A percentile compares a stretch with the other conserved stretches of the same genome.
phyloP scores from a whole-genome alignment of 768 basidiomycete genomes.

The Glaciozyma martinii region DNA sequence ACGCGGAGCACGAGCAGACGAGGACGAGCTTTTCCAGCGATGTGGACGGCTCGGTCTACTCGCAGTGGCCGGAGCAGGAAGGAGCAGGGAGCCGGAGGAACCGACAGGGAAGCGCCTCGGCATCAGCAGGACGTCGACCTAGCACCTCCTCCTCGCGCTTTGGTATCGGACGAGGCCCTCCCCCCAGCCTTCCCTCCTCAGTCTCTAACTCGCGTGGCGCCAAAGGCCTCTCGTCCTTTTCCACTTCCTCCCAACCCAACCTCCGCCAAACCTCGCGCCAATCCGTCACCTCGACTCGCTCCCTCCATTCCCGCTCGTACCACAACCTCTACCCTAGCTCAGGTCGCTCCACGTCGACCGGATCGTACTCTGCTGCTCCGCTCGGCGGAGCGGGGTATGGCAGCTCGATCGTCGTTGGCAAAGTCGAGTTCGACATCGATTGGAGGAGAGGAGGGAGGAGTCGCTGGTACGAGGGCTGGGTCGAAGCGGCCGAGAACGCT shows the following conservation, averaged over 20 bases:
- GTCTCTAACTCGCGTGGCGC: slow-evolving; percentile 37
- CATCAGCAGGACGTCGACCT: slow-evolving; percentile 19
- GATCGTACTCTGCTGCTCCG: background rate
- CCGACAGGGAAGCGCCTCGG: background rate
- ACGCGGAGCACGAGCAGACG: slow-evolving; percentile 11
- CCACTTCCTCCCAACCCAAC: background rate
- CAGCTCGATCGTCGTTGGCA: slow-evolving; percentile 57
- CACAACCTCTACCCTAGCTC: slow-evolving; percentile 2
- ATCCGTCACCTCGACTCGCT: slow-evolving; percentile 8
- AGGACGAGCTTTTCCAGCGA: slow-evolving; percentile 26
- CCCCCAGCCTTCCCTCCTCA: slow-evolving; percentile 6
- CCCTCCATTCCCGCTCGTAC: slow-evolving; percentile 2
- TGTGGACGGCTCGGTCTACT: slow-evolving; percentile 12
- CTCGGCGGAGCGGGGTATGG: slow-evolving; percentile 14
- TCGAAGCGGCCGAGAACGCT: slow-evolving; percentile 12
- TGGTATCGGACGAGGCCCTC: slow-evolving; percentile 36
- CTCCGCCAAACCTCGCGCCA: slow-evolving; percentile 19
- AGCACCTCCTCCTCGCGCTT: slow-evolving; percentile 36
- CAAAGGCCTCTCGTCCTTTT: slow-evolving; percentile 58
- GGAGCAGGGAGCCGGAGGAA: background rate
- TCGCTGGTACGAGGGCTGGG: slow-evolving; percentile 33
- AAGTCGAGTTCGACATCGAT: slow-evolving; percentile 93
- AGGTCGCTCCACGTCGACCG: slow-evolving; percentile 6
- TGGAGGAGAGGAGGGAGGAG: slow-evolving; percentile 44
- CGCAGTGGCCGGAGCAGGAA: slow-evolving; percentile 11